Base-by-base conservation (phyloP, 371 early-diverging fungal species). In the Zopfochytrium polystomum region DNA sequence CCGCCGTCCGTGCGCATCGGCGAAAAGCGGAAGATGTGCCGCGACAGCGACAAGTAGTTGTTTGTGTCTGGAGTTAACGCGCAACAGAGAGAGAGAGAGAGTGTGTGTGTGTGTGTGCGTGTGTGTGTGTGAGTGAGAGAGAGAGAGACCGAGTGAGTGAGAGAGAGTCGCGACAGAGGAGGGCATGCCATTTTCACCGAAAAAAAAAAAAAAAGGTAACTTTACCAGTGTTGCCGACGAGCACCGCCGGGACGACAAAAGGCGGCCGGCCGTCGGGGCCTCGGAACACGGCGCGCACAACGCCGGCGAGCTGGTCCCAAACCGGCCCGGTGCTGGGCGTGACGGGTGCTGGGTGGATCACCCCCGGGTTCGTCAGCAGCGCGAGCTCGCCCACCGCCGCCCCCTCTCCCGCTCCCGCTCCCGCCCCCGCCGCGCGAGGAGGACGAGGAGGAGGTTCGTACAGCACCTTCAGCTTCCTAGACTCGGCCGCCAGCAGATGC, bases 21-120 rank as follows among this genome's bases (percentile, higher is more conserved):
- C 7, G 35, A 50, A 23, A 66, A 60, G 5, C 72, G 63, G 53
- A 64, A 75, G 58, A 72, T 72, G 55, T 65, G 57, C 43, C 56
- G 38, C 11, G 68, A 55, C 60, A 72, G 49, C 29, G 27, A 20
- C 70, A 70, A 72, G 50, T 66, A 61, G 30, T 31, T 35, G 30
- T 62, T 50, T 18, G 72, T 75, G 50, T 72, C 75, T 42, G 15
- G 75, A 70, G 70, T 75, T 75, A 35, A 56, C 72, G 3, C 55
- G 49, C 72, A 63, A 61, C 25, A 75, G 30, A 18, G 46, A 30
- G 1, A 72, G 72, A 1, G 60, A 20, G 2, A 75, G 72, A 54
- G 68, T 46, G 23, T 67, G 47, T 7, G 9, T 34, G 31, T 33
- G 42, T 13, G 29, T 42, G 34, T 51, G 13, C 30, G 25, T 25